Base-by-base conservation (phyloP, 345 rosid genomes). In the Citrus glauca region DNA sequence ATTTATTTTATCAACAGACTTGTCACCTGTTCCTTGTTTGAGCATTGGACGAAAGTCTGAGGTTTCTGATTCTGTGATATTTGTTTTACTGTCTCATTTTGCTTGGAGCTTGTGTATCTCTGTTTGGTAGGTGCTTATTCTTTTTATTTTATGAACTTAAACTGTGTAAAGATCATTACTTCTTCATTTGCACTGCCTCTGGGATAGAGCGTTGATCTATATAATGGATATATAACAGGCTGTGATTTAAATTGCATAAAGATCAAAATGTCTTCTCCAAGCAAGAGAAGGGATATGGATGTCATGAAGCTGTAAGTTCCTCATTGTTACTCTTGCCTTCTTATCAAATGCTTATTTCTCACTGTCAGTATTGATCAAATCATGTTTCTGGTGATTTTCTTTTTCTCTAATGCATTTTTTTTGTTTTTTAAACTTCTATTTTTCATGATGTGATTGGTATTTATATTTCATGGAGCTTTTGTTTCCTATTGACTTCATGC, bases 201-300 rank as follows among this genome's bases (percentile, higher is more conserved):
- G 20, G 11, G 61, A 27, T 53, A 22, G 14, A 9, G 30, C 3
- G 4, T 63, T 28, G 42, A 63, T 45, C 53, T n/a, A 35, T 45
- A 10, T 74, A 57, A 25, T 73, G 57, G 28, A 61, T 74, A 32
- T 63, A 20, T 50, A 63, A 74, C 78, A 48, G 74, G 69, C 20
- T 75, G 70, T 77, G 72, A 30, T 37, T 65, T 66, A 37, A 50
- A 56, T 9, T 20, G 63, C 69, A 22, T 56, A 61, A 55, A 68
- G 76, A 35, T 68, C 32, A 72, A 48, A 60, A 85, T 88, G 91
- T 82, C 89, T 66, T 88, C 91, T 78, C 89, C 88, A 74, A 86
- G 89, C 86, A 88, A 88, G 87, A 85, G 91, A 75, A 86, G 88
- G 78, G 89, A 86, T 71, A 88, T 88, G 86, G 91, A 88, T 81